A percentile compares a stretch with the other conserved stretches of the same genome.
phyloP scores from a whole-genome alignment of 2,329 filamentous ascomycete genomes.

The Byssochlamys sp. region DNA sequence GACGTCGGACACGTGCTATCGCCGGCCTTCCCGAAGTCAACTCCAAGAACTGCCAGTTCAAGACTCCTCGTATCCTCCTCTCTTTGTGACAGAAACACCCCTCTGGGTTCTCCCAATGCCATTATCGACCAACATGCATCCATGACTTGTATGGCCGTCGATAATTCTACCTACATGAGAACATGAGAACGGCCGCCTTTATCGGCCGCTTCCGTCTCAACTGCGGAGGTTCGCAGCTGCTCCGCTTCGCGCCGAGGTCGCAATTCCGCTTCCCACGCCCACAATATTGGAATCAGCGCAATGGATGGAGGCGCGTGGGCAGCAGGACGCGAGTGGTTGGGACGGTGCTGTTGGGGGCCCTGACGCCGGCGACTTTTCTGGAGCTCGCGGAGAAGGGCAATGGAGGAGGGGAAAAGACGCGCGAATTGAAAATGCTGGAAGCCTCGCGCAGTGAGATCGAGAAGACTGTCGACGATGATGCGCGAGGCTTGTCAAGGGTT shows the following conservation, averaged over 20 bases:
- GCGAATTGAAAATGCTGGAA: conserved; percentile 78
- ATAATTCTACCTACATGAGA: conserved; percentile 16
- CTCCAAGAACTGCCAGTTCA: background rate
- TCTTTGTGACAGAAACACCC: background rate
- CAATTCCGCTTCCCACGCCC: conserved; percentile 18
- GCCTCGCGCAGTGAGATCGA: conserved; percentile 67
- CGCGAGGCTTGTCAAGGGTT: conserved; percentile 50
- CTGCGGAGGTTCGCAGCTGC: conserved; percentile 28
- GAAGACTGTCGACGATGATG: conserved; percentile 55
- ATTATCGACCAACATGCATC: conserved; percentile 2
- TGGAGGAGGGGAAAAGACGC: conserved; percentile 50
- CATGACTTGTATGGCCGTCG: conserved; percentile 1
- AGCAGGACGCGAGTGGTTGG: conserved; percentile 17
- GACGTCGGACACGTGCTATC: conserved; percentile 16
- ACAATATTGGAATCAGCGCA: conserved; percentile 16
- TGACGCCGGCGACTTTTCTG: conserved; percentile 52
- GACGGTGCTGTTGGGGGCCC: conserved; percentile 31
- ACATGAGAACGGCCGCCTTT: conserved; percentile 43
- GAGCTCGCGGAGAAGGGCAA: conserved; percentile 45
- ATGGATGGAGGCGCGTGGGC: conserved; percentile 10
- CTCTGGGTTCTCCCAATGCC: background rate
- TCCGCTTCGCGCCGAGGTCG: conserved; percentile 19
- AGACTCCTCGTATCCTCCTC: background rate
- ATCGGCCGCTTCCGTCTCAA: conserved; percentile 42
- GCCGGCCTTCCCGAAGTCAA: background rate